Conservation (phyloP, 805 yeast species). For the Wickerhamiella shivajii region DNA sequence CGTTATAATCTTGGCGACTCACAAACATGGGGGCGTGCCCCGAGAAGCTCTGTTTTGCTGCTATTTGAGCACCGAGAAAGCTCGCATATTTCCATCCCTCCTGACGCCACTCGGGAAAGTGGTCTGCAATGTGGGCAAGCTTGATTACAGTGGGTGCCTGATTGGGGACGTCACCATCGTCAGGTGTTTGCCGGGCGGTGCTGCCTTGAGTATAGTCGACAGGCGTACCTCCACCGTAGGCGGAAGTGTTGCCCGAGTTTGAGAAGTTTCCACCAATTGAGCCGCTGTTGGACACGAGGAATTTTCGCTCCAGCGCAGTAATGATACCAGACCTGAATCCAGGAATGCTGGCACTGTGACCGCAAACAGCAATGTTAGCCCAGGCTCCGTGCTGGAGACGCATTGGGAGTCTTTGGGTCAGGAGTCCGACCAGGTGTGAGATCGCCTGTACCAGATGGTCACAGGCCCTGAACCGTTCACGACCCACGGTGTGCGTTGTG, state of each 20-base stretch:
- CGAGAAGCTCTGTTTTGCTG: conserved; percentile 71
- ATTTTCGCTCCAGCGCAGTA: conserved; percentile 41
- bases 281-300: conserved; percentile 27
- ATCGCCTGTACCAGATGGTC: conserved; percentile 42
- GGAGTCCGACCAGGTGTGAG: conserved; percentile 37
- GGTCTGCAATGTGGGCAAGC: conserved; percentile 65
- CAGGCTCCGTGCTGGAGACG: conserved; percentile 67
- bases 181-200: conserved; percentile 11
- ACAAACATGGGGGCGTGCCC: conserved; percentile 48
- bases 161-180: conserved; percentile 20
- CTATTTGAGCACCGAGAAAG: conserved; percentile 77
- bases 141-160: conserved; percentile 75
- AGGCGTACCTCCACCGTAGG: neutral
- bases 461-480: conserved; percentile 76
- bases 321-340: conserved; percentile 66
- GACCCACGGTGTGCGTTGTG: conserved; percentile 54
- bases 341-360: conserved; percentile 57
- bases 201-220: conserved; percentile 1
- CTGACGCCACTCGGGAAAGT: conserved; percentile 89
- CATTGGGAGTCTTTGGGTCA: conserved; percentile 46
- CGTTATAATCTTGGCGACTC: conserved; percentile 55
- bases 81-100: conserved; percentile 59
- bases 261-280: no score
- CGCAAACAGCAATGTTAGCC: conserved; percentile 68
- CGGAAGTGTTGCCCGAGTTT: neutral